Evolutionary conservation across 331 rosid species (phyloP), one percentile per base, ranked within the genome.

Genomic region (Quercus lobata): DNA sequence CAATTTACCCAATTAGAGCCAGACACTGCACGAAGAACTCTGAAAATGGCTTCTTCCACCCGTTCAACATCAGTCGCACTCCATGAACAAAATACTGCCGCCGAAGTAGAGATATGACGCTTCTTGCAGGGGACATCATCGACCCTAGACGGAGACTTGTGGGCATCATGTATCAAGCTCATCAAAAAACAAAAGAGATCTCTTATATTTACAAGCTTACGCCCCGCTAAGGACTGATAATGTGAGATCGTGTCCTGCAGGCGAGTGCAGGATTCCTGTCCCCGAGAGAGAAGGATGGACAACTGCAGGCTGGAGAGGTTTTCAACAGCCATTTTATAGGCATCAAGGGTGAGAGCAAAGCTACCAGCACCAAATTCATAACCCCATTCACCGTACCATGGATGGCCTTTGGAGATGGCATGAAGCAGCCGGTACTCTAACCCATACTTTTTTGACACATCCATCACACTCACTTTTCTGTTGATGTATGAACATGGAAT

Each of bases 381-480:
- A 46, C 98, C 99, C 99, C 99, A 96, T 69, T 88, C 86, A 77
- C 99, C 98, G 74, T 96, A 93, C 99, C 99, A 96, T 1, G 98
- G 89, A 83, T 84, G 88, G 18, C 97, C 94, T 83, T 88, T 88
- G 55, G 83, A 80, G 46, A 96, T 87, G 60, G 97, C 93, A 85
- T 96, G 99, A 71, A 93, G 93, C 57, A 96, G 80, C 82, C 98
- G 92, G 75, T 96, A 96, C 80, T 91, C 99, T 79, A 93, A 69
- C 46, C 98, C 98, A 76, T 85, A 93, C 90, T 93, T 96, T 88
- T 89, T 96, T 17, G 99, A 96, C 77, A 96, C 99, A 85, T 96
- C 99, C 99, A 96, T 96, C 83, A 93, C 94, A 10, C 98, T 96
- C 44, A 96, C 94, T 86, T 86, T 87, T 85, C 98, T 95, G 91